phyloP scores from a whole-genome alignment of 345 rosid genomes.

The Theobroma cacao region DNA sequence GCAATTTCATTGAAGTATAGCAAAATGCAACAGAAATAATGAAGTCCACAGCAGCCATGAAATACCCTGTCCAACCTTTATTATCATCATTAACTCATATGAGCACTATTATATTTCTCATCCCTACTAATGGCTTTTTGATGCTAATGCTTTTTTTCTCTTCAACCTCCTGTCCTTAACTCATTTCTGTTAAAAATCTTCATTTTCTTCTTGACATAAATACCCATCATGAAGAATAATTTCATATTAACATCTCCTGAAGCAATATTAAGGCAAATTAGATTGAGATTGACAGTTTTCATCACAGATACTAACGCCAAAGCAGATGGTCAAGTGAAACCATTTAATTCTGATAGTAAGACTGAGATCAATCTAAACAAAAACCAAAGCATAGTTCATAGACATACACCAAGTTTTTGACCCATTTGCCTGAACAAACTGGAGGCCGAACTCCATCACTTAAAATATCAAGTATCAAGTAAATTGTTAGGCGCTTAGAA shows the following conservation, averaged over 20 bases:
- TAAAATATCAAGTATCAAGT: conserved; percentile 1
- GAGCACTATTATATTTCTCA: background rate
- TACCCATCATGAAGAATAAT: background rate
- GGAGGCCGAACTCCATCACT: background rate
- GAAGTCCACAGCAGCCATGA: background rate
- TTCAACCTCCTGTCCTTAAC: background rate
- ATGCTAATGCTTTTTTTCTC: background rate
- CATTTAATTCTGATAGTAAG: background rate
- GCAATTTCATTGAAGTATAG: background rate
- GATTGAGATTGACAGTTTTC: background rate
- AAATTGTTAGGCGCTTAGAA: background rate
- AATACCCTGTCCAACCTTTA: background rate
- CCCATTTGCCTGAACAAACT: background rate
- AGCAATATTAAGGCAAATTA: conserved; percentile 3
- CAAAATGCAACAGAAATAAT: conserved; percentile 1
- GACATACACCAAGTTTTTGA: background rate
- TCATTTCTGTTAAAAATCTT: background rate
- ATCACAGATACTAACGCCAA: background rate
- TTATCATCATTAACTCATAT: background rate
- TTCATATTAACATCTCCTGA: background rate
- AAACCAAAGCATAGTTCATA: background rate
- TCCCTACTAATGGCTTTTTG: background rate
- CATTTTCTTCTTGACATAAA: conserved; percentile 1
- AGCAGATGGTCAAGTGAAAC: background rate
- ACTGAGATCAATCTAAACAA: background rate